These are phyloP conservation scores for Eucalyptus cloeziana DNA, from an alignment of 345 rosid genomes.

Conservation along the genomic window DNA sequence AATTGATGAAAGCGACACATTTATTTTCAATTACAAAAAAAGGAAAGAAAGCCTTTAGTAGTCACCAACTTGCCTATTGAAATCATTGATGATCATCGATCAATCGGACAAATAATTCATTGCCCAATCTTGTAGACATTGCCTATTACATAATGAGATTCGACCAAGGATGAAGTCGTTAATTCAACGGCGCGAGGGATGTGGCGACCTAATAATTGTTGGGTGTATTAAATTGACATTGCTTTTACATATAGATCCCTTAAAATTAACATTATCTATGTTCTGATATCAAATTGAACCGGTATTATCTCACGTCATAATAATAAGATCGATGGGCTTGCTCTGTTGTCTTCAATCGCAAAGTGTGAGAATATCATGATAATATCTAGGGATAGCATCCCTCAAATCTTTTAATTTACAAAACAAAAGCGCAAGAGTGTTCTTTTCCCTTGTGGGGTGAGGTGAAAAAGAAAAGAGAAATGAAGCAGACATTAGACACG, in stretches of 20 bases:
- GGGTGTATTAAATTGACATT: background rate
- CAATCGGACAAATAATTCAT: rapidly evolving
- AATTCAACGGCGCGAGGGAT: background rate
- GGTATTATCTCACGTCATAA: background rate
- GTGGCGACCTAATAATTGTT: background rate
- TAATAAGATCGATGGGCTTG: background rate
- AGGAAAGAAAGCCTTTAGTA: background rate
- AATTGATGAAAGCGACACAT: background rate
- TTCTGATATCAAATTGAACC: background rate
- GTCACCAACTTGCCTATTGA: background rate
- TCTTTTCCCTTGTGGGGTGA: background rate
- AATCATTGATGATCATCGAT: background rate
- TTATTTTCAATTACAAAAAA: background rate
- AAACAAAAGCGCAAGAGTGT: background rate
- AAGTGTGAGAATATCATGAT: background rate
- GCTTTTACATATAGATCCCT: background rate
- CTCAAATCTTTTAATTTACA: background rate
- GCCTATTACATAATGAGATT: background rate
- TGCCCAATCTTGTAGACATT: background rate
- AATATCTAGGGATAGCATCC: background rate
- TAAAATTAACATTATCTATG: background rate
- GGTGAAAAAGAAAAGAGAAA: background rate
- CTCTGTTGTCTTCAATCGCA: too few relatives aligned
- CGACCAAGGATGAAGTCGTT: background rate
- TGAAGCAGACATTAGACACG: background rate